Evolutionary conservation across 768 basidiomycete genomes (phyloP).

Genomic region (Neoboletus magnificus): DNA sequence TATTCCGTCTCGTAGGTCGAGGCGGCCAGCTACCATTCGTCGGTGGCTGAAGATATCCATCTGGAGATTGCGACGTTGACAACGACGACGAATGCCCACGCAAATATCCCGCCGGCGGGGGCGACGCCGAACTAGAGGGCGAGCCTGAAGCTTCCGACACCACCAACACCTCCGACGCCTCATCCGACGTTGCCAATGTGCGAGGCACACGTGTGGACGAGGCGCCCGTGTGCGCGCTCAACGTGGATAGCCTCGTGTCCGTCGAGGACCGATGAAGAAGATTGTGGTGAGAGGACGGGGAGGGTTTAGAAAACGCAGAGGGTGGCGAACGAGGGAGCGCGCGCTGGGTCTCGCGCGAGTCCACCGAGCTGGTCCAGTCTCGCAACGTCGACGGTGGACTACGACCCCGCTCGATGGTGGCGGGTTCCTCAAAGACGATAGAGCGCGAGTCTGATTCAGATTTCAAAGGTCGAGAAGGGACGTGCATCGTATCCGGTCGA

Average conservation of each 20-base stretch:
- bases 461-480: conserved; percentile 21
- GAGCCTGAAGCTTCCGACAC: conserved; percentile 16
- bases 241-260: conserved; percentile 43
- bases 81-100: conserved; percentile 21
- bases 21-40: conserved; percentile 16
- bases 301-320: conserved; percentile 19
- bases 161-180: conserved; percentile 16
- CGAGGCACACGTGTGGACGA: conserved; percentile 18
- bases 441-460: conserved; percentile 24
- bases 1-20: conserved; percentile 62
- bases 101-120: conserved; percentile 22
- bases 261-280: conserved; percentile 47
- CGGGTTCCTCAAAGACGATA: conserved; percentile 35
- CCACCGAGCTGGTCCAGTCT: conserved; percentile 29
- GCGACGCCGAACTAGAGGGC: conserved; percentile 9
- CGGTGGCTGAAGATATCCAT: conserved; percentile 54
- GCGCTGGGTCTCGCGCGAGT: conserved; percentile 25
- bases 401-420: conserved; percentile 18
- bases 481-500: conserved; percentile 28
- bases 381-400: conserved; percentile 19
- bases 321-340: conserved; percentile 18
- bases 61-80: conserved; percentile 33
- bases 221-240: conserved; percentile 21
- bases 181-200: conserved; percentile 13
- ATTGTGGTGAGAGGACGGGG: conserved; percentile 19